Base-by-base conservation (phyloP, 176 grass and related monocot species). In the Musa beccarii region DNA sequence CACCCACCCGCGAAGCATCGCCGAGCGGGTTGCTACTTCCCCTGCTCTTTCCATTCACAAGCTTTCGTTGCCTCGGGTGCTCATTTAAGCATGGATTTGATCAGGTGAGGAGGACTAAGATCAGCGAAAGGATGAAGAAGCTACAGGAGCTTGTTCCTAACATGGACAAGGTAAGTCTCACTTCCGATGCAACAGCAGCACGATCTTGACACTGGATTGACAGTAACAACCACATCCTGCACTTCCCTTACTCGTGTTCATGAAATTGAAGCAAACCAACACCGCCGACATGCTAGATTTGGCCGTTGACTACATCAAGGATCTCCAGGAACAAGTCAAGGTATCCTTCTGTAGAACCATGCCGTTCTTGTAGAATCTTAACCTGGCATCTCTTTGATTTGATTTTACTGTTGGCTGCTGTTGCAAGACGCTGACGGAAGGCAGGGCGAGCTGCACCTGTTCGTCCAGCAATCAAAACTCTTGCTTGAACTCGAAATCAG, bases 1-100 rank as follows among this genome's bases (percentile, higher is more conserved):
- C 66, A 96, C 92, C 4, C 92, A 96, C 83, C 92, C 92, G 0
- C 84, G 92, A 72, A 96, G 92, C 87, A 89, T 96, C 83, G 92
- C 92, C 71, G 92, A 96, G 74, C 84, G 92, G 86, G 92, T 96
- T 17, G 21, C 21, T 52, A 1, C n/a, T 72, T 24, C 69, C 6
- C 19, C 22, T 71, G 28, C 43, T 52, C 20, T 71, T 49, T 20
- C 2, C 7, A 11, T 22, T 52, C 20, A 53, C 23, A 22, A 49
- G 8, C 9, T 23, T 72, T 50, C n/a, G 4, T 21, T 71, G 50
- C 6, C 17, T 24, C 8, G 13, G 26, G 5, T 21, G 51, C 15
- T 22, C 19, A 21, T 22, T 25, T 15, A 50, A 52, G 17, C 68
- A 71, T 71, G 13, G 34, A 52, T 71, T 21, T 51, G 34, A 43